Percentiles rank a stretch among this genome's conserved stretches.
phyloP scores from a whole-genome alignment of 257 asterid genomes.

The Przewalskia tangutica region DNA sequence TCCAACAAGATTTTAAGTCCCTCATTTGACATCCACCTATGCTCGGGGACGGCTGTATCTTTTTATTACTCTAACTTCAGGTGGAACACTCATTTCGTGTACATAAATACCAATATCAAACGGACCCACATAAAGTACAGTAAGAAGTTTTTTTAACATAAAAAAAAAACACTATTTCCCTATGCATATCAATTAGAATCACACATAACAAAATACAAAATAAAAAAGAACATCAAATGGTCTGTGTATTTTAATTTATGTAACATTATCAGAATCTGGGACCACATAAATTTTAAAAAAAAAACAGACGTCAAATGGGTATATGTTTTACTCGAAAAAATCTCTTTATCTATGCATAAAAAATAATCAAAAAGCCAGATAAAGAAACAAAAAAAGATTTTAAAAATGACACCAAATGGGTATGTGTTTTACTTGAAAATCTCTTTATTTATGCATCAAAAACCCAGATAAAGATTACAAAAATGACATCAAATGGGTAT shows the following conservation, averaged over 20 bases:
- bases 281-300: background rate
- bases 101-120: conserved; percentile 3
- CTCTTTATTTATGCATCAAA: too few relatives aligned
- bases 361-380: background rate
- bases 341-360: background rate
- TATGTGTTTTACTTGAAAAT: too few relatives aligned
- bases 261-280: background rate
- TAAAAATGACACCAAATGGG: too few relatives aligned
- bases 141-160: too few relatives aligned
- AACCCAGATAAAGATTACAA: too few relatives aligned
- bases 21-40: too few relatives aligned
- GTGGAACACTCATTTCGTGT: conserved; percentile 40
- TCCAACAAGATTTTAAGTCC: too few relatives aligned
- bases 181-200: background rate
- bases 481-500: too few relatives aligned
- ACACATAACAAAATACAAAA: background rate
- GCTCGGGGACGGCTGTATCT: too few relatives aligned
- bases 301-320: background rate
- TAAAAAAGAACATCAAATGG: background rate
- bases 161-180: background rate
- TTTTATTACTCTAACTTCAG: background rate
- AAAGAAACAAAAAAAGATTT: background rate
- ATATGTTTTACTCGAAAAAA: background rate
- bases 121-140: background rate
- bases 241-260: background rate